Evolutionary conservation across 257 asterid genomes (phyloP).

Genomic region (Ocimum tenuiflorum): DNA sequence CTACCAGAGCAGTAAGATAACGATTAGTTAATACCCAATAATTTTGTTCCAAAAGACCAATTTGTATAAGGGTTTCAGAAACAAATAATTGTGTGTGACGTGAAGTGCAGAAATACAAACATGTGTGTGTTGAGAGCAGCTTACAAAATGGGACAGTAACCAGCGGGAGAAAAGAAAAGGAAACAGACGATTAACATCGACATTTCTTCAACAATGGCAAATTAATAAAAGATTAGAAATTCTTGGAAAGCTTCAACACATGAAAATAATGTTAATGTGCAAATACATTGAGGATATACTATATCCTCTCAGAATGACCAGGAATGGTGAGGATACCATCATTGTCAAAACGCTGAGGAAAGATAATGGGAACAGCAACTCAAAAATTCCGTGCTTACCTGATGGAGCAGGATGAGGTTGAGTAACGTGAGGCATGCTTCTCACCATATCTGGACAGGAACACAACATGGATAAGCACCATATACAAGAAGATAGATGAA

Average conservation of each 20-base stretch:
- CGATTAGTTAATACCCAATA: background rate
- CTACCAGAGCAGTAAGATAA: no score
- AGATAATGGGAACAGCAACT: slow-evolving; percentile 1
- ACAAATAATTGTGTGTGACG: background rate
- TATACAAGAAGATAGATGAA: slow-evolving; percentile 4
- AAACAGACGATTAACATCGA: background rate
- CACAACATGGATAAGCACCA: slow-evolving; percentile 6
- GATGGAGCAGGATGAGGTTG: slow-evolving; percentile 49
- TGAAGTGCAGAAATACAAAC: background rate
- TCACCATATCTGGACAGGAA: slow-evolving; percentile 35
- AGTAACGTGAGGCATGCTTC: slow-evolving; percentile 42
- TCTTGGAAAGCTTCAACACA: background rate
- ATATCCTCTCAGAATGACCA: background rate
- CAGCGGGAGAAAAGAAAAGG: background rate
- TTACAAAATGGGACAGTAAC: background rate
- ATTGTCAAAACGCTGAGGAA: background rate
- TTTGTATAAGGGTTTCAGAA: background rate
- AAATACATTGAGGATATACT: background rate
- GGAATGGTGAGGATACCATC: background rate
- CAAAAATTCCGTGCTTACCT: slow-evolving; percentile 33
- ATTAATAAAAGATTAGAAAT: background rate
- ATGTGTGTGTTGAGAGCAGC: background rate
- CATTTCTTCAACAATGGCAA: background rate
- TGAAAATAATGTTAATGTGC: background rate
- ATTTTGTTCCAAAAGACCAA: background rate